Evolutionary conservation across 2,329 filamentous ascomycete species (phyloP).

Genomic region (Fusarium torulosum): DNA sequence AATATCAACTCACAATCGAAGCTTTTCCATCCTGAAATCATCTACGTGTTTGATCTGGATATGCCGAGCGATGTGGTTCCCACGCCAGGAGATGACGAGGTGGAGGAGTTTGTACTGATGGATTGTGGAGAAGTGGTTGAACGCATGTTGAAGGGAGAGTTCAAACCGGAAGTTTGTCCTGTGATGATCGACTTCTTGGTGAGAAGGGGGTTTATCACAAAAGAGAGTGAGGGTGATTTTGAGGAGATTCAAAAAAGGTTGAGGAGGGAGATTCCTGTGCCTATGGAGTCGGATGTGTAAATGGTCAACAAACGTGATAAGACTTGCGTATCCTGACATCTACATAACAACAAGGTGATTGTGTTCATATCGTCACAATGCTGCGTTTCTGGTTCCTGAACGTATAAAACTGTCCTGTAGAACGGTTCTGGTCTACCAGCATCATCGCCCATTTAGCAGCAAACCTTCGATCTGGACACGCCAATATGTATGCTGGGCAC

Average conservation of each 20-base stretch:
- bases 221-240: constrained; percentile 79
- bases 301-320: not conserved
- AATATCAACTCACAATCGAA: constrained; percentile 48
- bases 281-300: constrained; percentile 45
- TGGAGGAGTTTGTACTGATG: constrained; percentile 80
- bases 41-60: constrained; percentile 83
- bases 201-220: constrained; percentile 78
- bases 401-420: too few species aligned
- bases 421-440: too few species aligned
- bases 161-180: constrained; percentile 86
- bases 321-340: not conserved
- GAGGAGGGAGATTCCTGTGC: constrained; percentile 59
- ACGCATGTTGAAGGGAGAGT: constrained; percentile 75
- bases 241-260: constrained; percentile 71
- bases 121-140: constrained; percentile 68
- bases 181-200: constrained; percentile 87
- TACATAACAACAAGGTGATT: not conserved
- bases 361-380: not conserved
- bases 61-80: constrained; percentile 69
- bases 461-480: too few species aligned
- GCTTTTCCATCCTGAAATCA: constrained; percentile 55
- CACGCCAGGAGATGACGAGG: constrained; percentile 80
- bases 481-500: too few species aligned
- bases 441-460: too few species aligned
- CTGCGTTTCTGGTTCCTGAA: too few species aligned